Evolutionary conservation across 2,329 filamentous ascomycete species (phyloP).

Genomic region (Dactylonectria estremocensis): DNA sequence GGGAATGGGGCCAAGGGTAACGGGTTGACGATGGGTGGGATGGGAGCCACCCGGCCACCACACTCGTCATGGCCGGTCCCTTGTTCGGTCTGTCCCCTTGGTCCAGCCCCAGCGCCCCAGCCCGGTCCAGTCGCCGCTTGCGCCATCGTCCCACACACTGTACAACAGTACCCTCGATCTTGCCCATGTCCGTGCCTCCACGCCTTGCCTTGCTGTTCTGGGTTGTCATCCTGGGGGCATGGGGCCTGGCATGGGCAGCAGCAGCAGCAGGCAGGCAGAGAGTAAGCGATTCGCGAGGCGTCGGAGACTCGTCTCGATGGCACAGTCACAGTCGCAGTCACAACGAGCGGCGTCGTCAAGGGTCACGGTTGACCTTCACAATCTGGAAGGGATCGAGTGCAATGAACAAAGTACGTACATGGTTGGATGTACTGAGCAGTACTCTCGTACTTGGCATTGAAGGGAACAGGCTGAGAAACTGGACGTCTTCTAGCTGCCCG

Average conservation of each 20-base stretch:
- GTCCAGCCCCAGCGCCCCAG: constrained; percentile 43
- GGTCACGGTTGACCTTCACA: constrained; percentile 4
- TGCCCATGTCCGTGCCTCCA: constrained; percentile 47
- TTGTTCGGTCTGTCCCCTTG: constrained; percentile 34
- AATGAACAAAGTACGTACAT: constrained; percentile 10
- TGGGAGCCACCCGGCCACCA: constrained; percentile 37
- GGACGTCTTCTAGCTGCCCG: constrained; percentile 18
- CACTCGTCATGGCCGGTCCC: constrained; percentile 47
- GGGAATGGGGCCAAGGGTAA: constrained; percentile 17
- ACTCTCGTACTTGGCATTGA: constrained; percentile 6
- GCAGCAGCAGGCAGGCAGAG: constrained; percentile 27
- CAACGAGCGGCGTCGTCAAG: constrained; percentile 16
- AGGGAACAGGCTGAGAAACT: constrained; percentile 4
- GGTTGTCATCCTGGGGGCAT: constrained; percentile 37
- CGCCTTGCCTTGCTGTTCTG: constrained; percentile 45
- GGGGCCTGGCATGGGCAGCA: constrained; percentile 9
- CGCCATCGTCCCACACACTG: constrained; percentile 52
- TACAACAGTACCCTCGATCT: constrained; percentile 49
- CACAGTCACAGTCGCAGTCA: constrained; percentile 18
- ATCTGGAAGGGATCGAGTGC: too few species aligned
- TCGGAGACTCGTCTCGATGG: constrained; percentile 31
- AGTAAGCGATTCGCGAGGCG: constrained; percentile 31
- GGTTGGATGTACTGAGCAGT: constrained; percentile 11
- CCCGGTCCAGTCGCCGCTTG: constrained; percentile 46
- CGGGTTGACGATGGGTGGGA: constrained; percentile 19